phyloP scores from a whole-genome alignment of 108 stramenopile species.

The Seminavis robusta region DNA sequence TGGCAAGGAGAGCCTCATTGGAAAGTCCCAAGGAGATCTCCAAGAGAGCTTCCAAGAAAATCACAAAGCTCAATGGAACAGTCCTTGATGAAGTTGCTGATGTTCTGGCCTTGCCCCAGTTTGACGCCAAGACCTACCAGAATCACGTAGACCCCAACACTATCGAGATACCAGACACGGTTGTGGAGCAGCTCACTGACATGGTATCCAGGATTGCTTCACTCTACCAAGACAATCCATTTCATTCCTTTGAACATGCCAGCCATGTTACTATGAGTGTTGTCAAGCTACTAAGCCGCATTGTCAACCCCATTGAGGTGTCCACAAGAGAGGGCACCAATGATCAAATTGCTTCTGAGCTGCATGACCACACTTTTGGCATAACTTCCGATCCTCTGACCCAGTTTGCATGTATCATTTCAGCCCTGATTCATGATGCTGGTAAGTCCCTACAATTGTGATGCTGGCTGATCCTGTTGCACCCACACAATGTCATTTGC shows the following conservation, averaged over 20 bases:
- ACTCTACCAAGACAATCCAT: slow-evolving; percentile 40
- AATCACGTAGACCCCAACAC: background rate
- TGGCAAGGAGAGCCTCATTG: background rate
- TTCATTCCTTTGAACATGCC: slow-evolving; percentile 53
- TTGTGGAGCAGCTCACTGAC: slow-evolving; percentile 21
- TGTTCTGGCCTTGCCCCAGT: slow-evolving; percentile 26
- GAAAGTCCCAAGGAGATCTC: background rate
- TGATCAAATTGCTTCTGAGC: background rate
- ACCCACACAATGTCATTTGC: no score
- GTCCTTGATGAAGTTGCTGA: slow-evolving; percentile 37
- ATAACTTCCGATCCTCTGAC: no score
- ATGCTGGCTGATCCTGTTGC: no score
- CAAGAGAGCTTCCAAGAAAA: no score
- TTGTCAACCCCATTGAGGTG: background rate
- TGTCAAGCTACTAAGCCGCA: slow-evolving; percentile 30
- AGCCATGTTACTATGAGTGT: slow-evolving; percentile 51
- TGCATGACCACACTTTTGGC: slow-evolving; percentile 23
- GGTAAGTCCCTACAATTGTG: no score
- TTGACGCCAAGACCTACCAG: slow-evolving; percentile 5
- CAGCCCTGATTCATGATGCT: no score
- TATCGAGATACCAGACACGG: background rate
- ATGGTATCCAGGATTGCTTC: slow-evolving; percentile 26
- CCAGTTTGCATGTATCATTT: no score
- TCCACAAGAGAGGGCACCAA: background rate
- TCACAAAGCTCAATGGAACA: no score